Evolutionary conservation across 148 eudicot genomes (phyloP), one percentile per base, ranked within the genome.

Genomic region (Cornus suecica): DNA sequence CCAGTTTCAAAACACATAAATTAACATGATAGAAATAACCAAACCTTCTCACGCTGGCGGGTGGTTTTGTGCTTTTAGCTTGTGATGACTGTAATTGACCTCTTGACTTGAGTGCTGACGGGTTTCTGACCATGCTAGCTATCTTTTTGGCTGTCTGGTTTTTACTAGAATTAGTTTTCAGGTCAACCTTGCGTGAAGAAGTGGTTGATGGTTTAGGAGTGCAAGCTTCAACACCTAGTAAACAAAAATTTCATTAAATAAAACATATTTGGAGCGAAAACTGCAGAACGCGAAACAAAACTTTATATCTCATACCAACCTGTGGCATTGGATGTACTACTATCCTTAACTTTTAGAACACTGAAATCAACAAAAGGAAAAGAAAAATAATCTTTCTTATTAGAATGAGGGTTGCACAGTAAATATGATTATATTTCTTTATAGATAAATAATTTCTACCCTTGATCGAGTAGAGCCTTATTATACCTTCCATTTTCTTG

Each of bases 121-220:
- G 91, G 65, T 93, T 93, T 78, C 81, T 91, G 23, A 88, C 68
- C 63, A 80, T 77, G 81, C 89, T 86, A 22, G 93, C 94, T 32
- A 86, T 83, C 76, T 75, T 95, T 79, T 79, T 91, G 1, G 93
- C 88, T 32, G 87, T 87, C 69, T 86, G 91, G 28, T 78, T 84
- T 74, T 78, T 89, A 83, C 79, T 88, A 41, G 80, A 68, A 23
- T 79, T 78, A 0, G 88, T 74, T 65, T 76, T 76, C 56, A 25
- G 58, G 65, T 78, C 61, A 70, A 79, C 78, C 81, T 86, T 86
- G n/a, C 58, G 77, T n/a, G n/a, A n/a, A 60, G 80, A 72, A 58
- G 67, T 27, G 16, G 65, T 71, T 69, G 67, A 78, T 41, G 79
- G 86, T 79, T 77, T 87, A 25, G 99, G 99, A 42, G 99, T 92